Evolutionary conservation across 2,329 filamentous ascomycete genomes (phyloP).

Genomic region (Epichloe baconii): DNA sequence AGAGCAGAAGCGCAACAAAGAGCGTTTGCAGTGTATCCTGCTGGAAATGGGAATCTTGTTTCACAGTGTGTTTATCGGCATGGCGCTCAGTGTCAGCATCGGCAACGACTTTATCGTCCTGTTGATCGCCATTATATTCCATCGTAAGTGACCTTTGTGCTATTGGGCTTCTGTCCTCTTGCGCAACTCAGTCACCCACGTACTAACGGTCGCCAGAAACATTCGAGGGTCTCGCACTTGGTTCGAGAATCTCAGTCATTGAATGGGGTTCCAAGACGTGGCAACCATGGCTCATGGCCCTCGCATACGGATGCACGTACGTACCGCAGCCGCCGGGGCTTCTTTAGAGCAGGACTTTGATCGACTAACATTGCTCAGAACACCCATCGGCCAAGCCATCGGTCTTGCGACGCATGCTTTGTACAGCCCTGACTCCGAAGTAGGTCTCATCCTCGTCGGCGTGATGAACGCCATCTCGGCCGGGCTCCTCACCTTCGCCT

Average conservation of each 20-base stretch:
- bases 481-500: conserved; percentile 58
- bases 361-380: conserved; percentile 16
- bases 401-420: conserved; percentile 56
- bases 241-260: conserved; percentile 49
- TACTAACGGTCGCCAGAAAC: conserved; percentile 16
- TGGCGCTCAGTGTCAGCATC: conserved; percentile 67
- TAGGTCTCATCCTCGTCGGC: conserved; percentile 56
- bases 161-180: neutral
- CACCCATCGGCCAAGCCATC: conserved; percentile 61
- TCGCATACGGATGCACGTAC: conserved; percentile 40
- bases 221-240: conserved; percentile 47
- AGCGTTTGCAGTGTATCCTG: conserved; percentile 63
- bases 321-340: neutral
- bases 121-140: conserved; percentile 65
- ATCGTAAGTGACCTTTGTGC: conserved; percentile 27
- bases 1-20: conserved; percentile 47
- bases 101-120: conserved; percentile 68
- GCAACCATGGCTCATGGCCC: conserved; percentile 43
- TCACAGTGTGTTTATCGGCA: conserved; percentile 64
- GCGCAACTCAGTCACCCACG: neutral
- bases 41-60: conserved; percentile 60
- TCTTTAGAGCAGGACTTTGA: neutral
- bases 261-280: conserved; percentile 24
- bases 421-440: conserved; percentile 53
- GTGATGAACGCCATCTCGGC: conserved; percentile 64